Evolutionary conservation across 768 basidiomycete species (phyloP).

Genomic region (Dendrothele bispora): DNA sequence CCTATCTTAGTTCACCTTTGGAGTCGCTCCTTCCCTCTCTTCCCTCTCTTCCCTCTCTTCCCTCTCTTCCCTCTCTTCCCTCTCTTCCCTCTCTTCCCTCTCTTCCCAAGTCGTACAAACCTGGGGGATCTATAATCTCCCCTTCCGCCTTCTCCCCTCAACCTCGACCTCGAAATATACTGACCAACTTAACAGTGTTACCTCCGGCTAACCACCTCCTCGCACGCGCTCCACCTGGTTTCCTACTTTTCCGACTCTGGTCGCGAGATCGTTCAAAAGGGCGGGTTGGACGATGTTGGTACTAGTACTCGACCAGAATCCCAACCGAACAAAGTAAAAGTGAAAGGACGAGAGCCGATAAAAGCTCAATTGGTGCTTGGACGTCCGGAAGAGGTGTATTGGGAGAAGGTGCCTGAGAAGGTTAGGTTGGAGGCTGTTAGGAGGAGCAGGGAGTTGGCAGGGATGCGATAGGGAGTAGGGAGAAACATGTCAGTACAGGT

Average conservation of each 20-base stretch:
- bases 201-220: slow-evolving; percentile 60
- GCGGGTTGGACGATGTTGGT: slow-evolving; percentile 59
- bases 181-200: slow-evolving; percentile 59
- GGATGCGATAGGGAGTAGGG: too few relatives aligned
- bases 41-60: too few relatives aligned
- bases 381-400: slow-evolving; percentile 69
- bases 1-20: too few relatives aligned
- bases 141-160: not conserved
- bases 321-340: slow-evolving; percentile 6
- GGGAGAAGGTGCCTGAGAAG: slow-evolving; percentile 79
- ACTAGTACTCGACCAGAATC: slow-evolving; percentile 11
- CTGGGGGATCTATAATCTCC: too few relatives aligned
- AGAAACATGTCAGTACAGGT: too few relatives aligned
- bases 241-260: slow-evolving; percentile 37
- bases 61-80: too few relatives aligned
- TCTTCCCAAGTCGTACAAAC: too few relatives aligned
- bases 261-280: slow-evolving; percentile 39
- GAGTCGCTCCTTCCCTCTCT: too few relatives aligned
- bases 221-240: slow-evolving; percentile 44
- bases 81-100: too few relatives aligned
- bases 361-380: slow-evolving; percentile 59
- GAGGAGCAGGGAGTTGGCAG: too few relatives aligned
- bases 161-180: not conserved
- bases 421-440: slow-evolving; percentile 61
- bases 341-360: slow-evolving; percentile 30